Evolutionary conservation across 345 rosid genomes (phyloP).

Genomic region (Arabis hirsuta): DNA sequence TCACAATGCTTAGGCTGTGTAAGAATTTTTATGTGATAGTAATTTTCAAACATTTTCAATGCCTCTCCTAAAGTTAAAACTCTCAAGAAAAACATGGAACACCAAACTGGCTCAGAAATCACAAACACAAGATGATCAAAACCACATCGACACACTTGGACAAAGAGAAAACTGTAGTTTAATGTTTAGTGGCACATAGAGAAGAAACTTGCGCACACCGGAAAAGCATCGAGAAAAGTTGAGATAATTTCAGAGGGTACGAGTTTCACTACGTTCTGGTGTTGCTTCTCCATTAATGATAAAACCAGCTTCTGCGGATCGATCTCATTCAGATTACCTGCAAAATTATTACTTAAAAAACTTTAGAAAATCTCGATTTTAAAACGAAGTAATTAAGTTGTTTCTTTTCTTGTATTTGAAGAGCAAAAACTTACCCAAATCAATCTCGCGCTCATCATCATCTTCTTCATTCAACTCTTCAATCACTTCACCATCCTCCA

Average conservation of each 20-base stretch:
- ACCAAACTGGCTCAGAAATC: conserved; percentile 5
- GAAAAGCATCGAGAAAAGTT: conserved; percentile 55
- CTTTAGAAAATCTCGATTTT: background rate
- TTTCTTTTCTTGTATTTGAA: conserved; percentile 2
- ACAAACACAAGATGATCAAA: conserved; percentile 11
- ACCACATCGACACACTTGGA: conserved; percentile 14
- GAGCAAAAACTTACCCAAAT: conserved; percentile 56
- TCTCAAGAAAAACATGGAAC: conserved; percentile 4
- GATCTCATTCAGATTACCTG: conserved; percentile 60
- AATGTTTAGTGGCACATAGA: conserved; percentile 28
- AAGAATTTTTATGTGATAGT: background rate
- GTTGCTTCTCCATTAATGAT: conserved; percentile 51
- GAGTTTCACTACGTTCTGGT: conserved; percentile 34
- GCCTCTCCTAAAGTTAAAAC: background rate
- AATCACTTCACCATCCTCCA: conserved; percentile 52
- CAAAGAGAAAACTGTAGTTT: conserved; percentile 2
- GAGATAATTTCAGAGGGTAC: conserved; percentile 46
- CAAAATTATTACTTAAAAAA: background rate
- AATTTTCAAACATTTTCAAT: background rate
- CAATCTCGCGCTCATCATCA: conserved; percentile 66
- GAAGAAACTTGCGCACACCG: conserved; percentile 48
- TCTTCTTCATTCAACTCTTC: conserved; percentile 80
- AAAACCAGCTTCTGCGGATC: conserved; percentile 39
- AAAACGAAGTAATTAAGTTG: background rate
- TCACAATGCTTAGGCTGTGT: background rate